Conservation (phyloP, 257 asterid species). For the Solanum medicagineum region DNA sequence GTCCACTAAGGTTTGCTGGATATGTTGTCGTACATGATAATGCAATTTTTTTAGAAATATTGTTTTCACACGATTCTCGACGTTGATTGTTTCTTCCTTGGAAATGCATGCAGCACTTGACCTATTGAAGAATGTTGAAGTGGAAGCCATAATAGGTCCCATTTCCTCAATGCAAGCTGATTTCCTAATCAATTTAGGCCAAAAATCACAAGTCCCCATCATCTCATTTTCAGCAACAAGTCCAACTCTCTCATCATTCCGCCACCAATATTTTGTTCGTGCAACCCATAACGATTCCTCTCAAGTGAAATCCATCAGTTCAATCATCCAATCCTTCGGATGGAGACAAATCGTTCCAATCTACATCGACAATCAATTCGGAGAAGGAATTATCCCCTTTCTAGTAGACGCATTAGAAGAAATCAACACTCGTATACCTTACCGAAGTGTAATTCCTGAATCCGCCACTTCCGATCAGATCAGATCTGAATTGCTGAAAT, state of each 20-base stretch:
- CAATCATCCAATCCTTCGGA: constrained; percentile 28
- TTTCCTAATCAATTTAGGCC: constrained; percentile 36
- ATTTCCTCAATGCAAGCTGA: constrained; percentile 30
- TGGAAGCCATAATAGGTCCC: constrained; percentile 61
- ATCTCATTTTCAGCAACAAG: constrained; percentile 53
- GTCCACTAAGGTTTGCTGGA: too few relatives aligned
- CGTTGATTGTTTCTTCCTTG: background rate
- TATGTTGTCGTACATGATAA: too few relatives aligned
- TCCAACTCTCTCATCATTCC: constrained; percentile 24
- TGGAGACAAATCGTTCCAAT: constrained; percentile 44
- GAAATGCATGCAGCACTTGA: constrained; percentile 46
- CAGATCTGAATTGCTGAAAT: constrained; percentile 21
- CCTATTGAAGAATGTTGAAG: constrained; percentile 39
- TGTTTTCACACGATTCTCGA: too few relatives aligned
- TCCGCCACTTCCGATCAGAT: constrained; percentile 31
- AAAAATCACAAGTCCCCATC: constrained; percentile 39
- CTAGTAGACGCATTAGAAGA: constrained; percentile 27
- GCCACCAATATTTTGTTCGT: constrained; percentile 34
- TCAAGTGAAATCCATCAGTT: constrained; percentile 28
- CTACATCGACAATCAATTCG: constrained; percentile 34
- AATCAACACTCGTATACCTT: constrained; percentile 18
- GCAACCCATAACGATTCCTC: constrained; percentile 31
- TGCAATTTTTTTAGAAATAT: too few relatives aligned
- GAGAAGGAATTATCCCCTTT: constrained; percentile 38
- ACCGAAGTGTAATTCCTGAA: constrained; percentile 28